phyloP scores from a whole-genome alignment of 192 early-diverging fungal species.

The Coemansia sp. region DNA sequence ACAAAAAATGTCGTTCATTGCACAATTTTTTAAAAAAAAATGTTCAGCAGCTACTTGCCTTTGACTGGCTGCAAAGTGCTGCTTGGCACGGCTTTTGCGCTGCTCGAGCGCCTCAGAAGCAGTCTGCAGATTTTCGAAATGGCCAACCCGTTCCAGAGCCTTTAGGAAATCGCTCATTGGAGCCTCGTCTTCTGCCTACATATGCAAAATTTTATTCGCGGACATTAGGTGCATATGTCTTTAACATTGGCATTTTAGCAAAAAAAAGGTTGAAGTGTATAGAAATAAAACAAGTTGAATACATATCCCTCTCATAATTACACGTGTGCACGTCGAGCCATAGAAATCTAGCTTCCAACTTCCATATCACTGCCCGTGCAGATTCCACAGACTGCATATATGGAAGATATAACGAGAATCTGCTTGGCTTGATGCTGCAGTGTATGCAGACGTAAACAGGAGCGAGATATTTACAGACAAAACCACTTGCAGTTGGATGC shows the following conservation, averaged over 20 bases:
- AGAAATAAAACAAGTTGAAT: background rate
- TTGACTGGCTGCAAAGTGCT: background rate
- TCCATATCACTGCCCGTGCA: background rate
- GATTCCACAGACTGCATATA: background rate
- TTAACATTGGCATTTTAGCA: background rate
- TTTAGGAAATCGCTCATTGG: background rate
- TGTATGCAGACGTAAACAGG: background rate
- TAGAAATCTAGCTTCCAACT: background rate
- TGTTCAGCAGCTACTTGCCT: constrained; percentile 3
- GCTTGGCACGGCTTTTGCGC: constrained; percentile 1
- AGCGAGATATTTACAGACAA: no score
- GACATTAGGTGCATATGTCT: background rate
- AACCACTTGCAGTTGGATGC: no score
- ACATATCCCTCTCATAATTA: background rate
- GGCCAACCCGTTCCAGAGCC: background rate
- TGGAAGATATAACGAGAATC: background rate
- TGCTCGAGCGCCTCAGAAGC: background rate
- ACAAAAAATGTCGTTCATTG: background rate
- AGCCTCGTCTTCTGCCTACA: background rate
- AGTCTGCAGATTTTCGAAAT: background rate
- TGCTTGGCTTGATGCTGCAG: background rate
- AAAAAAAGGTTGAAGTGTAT: no score
- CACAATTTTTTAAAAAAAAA: background rate
- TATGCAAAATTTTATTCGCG: background rate
- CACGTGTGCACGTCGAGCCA: background rate